A percentile compares a stretch with the other conserved stretches of the same genome.
phyloP scores from a whole-genome alignment of 2,329 filamentous ascomycete genomes.

The Zymoseptoria tritici region DNA sequence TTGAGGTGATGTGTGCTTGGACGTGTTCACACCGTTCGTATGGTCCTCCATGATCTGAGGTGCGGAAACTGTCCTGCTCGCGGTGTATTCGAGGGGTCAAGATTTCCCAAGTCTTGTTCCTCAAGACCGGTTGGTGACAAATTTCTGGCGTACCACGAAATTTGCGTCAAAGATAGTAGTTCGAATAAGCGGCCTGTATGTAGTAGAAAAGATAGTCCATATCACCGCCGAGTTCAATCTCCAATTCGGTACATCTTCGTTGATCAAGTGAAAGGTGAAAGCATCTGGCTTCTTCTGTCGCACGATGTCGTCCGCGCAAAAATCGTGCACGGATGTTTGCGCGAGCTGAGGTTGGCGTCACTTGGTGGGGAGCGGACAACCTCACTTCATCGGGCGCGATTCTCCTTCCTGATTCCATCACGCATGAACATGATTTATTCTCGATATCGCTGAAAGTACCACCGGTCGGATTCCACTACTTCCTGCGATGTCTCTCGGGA shows the following conservation, averaged over 20 bases:
- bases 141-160: neutral
- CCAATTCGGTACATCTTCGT: neutral
- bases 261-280: neutral
- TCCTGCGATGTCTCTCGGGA: neutral
- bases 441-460: neutral
- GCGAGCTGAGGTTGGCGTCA: neutral
- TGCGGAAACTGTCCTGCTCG: slow-evolving; percentile 1
- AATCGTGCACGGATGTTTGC: neutral
- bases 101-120: neutral
- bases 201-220: slow-evolving; percentile 32
- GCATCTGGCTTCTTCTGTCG: slow-evolving; percentile 1
- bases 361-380: neutral
- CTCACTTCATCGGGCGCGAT: neutral
- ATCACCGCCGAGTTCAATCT: slow-evolving; percentile 1
- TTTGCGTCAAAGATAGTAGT: slow-evolving; percentile 26
- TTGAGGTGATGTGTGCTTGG: slow-evolving; percentile 49
- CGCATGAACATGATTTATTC: neutral
- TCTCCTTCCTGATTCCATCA: neutral
- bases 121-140: neutral
- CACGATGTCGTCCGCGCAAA: neutral
- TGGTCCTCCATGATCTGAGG: slow-evolving; percentile 34
- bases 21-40: slow-evolving; percentile 26
- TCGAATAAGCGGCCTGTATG: slow-evolving; percentile 28
- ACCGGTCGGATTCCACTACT: neutral
- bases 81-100: neutral